Evolutionary conservation across 1,284 basidiomycete genomes (phyloP).

Genomic region (Veloboletus limbatus): DNA sequence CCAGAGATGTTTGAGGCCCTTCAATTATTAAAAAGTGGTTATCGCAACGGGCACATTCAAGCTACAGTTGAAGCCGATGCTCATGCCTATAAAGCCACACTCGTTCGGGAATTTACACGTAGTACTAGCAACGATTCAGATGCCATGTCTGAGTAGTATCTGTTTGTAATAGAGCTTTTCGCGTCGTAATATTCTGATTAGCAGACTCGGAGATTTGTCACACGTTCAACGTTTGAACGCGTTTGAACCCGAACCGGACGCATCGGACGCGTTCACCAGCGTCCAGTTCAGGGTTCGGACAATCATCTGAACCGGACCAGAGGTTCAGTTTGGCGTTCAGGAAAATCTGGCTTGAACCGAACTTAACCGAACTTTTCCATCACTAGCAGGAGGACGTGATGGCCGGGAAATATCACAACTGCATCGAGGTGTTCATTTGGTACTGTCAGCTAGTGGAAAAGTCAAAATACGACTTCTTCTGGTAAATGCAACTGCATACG

Average conservation of each 20-base stretch:
- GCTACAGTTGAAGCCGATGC: neutral
- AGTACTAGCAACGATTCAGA: neutral
- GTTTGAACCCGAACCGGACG: neutral
- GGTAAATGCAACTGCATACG: too few relatives aligned
- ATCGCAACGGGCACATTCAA: neutral
- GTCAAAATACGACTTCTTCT: too few relatives aligned
- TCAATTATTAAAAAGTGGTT: too few relatives aligned
- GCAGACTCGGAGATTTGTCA: too few relatives aligned
- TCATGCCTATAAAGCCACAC: neutral
- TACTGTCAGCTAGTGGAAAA: too few relatives aligned
- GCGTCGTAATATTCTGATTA: too few relatives aligned
- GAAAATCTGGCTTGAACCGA: conserved; percentile 7
- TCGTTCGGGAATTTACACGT: neutral
- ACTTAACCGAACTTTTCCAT: too few relatives aligned
- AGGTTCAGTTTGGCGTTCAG: neutral
- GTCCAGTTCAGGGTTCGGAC: neutral
- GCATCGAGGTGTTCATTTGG: too few relatives aligned
- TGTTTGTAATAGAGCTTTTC: neutral
- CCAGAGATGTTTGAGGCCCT: neutral
- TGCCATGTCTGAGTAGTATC: neutral
- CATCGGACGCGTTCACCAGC: neutral
- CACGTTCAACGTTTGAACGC: neutral
- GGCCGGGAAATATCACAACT: too few relatives aligned
- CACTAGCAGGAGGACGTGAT: too few relatives aligned
- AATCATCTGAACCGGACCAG: neutral